Conservation (phyloP, 371 early-diverging fungal species). For the Rhizopus delemar region DNA sequence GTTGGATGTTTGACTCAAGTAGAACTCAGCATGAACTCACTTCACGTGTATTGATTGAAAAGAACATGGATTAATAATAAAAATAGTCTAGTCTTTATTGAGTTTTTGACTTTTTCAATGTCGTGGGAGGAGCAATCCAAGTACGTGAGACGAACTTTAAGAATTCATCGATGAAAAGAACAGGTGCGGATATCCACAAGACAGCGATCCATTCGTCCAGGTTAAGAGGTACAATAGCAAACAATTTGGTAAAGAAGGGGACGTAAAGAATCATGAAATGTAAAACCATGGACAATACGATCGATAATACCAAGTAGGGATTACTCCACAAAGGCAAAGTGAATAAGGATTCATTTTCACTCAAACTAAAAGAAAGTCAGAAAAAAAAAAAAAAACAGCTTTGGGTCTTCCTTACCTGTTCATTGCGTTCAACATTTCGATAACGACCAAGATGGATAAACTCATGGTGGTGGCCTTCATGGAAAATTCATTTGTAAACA, state of each 20-base stretch:
- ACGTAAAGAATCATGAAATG: conserved; percentile 95
- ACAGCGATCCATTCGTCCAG: conserved; percentile 91
- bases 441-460: conserved; percentile 91
- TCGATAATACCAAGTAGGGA: conserved; percentile 82
- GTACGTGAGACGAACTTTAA: conserved; percentile 84
- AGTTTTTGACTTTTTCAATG: conserved; percentile 7
- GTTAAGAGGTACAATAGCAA: conserved; percentile 87
- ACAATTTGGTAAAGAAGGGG: conserved; percentile 82
- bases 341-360: conserved; percentile 91
- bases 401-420: conserved; percentile 63
- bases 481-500: conserved; percentile 81
- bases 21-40: too few species aligned
- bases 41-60: too few species aligned
- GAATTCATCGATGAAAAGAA: conserved; percentile 89
- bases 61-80: too few species aligned
- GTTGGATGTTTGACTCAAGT: too few species aligned
- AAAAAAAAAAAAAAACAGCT: conserved; percentile 72
- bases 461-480: conserved; percentile 94
- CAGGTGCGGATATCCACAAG: conserved; percentile 84
- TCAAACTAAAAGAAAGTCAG: conserved; percentile 73
- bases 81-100: conserved; percentile 9
- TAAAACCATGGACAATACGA: conserved; percentile 85
- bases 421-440: conserved; percentile 98
- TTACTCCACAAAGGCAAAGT: conserved; percentile 91
- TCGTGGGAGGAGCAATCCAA: conserved; percentile 55